Evolutionary conservation across 352 stramenopile species (phyloP).

Genomic region (Phytophthora aleatoria): DNA sequence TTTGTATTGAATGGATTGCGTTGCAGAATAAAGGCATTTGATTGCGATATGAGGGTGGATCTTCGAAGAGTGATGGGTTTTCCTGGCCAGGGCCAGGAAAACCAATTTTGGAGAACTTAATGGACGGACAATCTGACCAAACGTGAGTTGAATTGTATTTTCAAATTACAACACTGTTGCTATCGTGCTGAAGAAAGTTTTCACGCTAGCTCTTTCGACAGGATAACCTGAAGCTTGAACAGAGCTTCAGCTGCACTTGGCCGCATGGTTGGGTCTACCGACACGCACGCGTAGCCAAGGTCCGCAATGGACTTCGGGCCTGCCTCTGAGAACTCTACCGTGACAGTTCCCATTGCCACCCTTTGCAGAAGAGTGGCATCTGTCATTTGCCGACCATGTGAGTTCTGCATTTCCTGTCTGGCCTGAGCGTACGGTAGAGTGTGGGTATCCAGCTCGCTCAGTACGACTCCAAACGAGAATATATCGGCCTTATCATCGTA

Average conservation of each 20-base stretch:
- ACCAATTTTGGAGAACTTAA: too few species aligned
- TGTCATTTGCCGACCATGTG: conserved; percentile 3
- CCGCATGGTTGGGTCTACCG: neutral
- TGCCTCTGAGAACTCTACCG: conserved; percentile 8
- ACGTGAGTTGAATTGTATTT: too few species aligned
- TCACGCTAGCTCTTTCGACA: conserved; percentile 3
- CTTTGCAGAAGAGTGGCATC: conserved; percentile 7
- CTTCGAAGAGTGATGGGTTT: neutral
- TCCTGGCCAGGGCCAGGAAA: neutral
- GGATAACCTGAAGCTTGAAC: conserved; percentile 1
- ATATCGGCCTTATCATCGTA: conserved; percentile 9
- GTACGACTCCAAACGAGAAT: conserved; percentile 3
- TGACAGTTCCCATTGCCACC: conserved; percentile 2
- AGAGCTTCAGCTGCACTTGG: conserved; percentile 4
- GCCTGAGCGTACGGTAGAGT: neutral
- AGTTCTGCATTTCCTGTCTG: neutral
- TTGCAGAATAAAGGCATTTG: neutral
- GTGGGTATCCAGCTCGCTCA: neutral
- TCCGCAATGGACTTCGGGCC: neutral
- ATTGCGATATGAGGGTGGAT: neutral
- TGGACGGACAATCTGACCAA: too few species aligned
- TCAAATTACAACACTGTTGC: too few species aligned
- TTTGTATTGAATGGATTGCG: conserved; percentile 6
- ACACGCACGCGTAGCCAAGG: neutral
- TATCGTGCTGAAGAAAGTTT: too few species aligned